These are phyloP conservation scores for Ganoderma meredithae DNA, from an alignment of 1,284 basidiomycete genomes.

Conservation along the genomic window DNA sequence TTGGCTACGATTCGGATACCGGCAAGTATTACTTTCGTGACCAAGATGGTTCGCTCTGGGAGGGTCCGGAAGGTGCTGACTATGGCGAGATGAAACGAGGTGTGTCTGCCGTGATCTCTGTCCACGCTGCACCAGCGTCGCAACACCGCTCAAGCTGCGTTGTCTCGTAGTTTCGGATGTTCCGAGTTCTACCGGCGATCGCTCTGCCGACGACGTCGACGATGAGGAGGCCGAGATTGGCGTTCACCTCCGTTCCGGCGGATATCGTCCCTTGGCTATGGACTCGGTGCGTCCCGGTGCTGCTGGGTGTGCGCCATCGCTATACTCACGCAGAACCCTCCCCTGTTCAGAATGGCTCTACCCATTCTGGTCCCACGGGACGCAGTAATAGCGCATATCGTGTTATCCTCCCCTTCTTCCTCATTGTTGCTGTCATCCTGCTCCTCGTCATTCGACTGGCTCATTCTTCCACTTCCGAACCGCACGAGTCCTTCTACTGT, in stretches of 20 bases:
- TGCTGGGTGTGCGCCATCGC: background rate
- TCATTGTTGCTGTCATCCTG: constrained; percentile 69
- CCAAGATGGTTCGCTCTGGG: constrained; percentile 45
- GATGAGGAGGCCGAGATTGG: constrained; percentile 59
- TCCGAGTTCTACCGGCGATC: constrained; percentile 30
- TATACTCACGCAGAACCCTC: background rate
- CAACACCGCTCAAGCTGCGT: constrained; percentile 16
- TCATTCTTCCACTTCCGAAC: constrained; percentile 48
- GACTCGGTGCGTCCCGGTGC: constrained; percentile 55
- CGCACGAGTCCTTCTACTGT: constrained; percentile 49
- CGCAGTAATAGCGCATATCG: constrained; percentile 55
- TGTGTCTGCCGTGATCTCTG: constrained; percentile 32
- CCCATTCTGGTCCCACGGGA: constrained; percentile 22
- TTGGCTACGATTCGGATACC: constrained; percentile 52
- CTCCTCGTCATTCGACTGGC: constrained; percentile 72
- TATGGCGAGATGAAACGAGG: constrained; percentile 46
- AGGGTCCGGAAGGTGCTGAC: constrained; percentile 45
- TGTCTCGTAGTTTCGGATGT: constrained; percentile 33
- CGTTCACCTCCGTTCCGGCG: constrained; percentile 58
- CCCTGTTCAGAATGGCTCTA: constrained; percentile 11
- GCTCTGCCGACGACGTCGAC: constrained; percentile 31
- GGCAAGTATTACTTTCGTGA: constrained; percentile 48
- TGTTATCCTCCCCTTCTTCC: constrained; percentile 76
- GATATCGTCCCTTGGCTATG: constrained; percentile 60
- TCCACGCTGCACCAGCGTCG: constrained; percentile 10